These are phyloP conservation scores for Chamaecyparis obtusa DNA, from an alignment of 75 land plant species.

Conservation along the genomic window DNA sequence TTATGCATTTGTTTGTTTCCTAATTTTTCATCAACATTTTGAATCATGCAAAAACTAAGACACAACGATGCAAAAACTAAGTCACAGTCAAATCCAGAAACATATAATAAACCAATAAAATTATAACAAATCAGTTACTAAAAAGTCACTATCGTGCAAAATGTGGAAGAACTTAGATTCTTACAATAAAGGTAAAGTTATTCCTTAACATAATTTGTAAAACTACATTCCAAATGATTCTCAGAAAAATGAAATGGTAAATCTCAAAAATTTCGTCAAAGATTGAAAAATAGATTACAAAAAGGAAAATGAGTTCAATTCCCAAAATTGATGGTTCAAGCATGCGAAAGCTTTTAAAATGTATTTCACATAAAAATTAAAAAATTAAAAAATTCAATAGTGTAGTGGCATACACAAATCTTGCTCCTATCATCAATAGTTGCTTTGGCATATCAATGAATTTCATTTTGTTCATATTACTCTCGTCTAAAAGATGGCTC, in stretches of 20 bases:
- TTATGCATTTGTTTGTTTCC: no score
- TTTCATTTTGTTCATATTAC: neutral
- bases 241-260: neutral
- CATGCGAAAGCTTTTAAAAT: neutral
- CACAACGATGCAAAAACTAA: no score
- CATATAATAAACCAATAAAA: neutral
- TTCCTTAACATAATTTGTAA: neutral
- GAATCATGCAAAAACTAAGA: no score
- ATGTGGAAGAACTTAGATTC: neutral
- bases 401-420: neutral
- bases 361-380: neutral
- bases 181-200: neutral
- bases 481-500: neutral
- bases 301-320: neutral
- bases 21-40: no score
- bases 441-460: neutral
- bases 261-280: neutral
- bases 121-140: neutral
- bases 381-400: neutral
- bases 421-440: neutral
- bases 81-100: no score
- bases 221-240: neutral
- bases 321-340: neutral
- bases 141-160: neutral
- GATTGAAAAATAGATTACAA: neutral